Conservation (phyloP, 371 early-diverging fungal genomes). For the Mortierella sp. region DNA sequence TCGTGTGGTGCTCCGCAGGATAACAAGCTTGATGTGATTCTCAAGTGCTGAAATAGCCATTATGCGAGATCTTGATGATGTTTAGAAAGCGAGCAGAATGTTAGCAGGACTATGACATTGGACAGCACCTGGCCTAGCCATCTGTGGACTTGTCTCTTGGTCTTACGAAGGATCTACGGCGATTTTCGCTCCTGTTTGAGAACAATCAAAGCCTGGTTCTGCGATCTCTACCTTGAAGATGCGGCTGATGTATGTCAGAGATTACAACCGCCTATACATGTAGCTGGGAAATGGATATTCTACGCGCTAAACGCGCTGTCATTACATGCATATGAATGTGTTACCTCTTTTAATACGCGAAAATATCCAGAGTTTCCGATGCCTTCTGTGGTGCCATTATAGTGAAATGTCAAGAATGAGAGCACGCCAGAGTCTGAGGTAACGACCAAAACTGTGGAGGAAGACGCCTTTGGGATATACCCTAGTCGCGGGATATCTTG, state of each 20-base stretch:
- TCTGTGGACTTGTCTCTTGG: too few relatives aligned
- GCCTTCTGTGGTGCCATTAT: not conserved
- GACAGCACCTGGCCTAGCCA: too few relatives aligned
- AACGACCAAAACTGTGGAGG: conserved; percentile 18
- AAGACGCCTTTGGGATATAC: conserved; percentile 21
- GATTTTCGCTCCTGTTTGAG: conserved; percentile 22
- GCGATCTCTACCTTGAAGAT: conserved; percentile 39
- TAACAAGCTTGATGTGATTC: conserved; percentile 28
- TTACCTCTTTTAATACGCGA: conserved; percentile 35
- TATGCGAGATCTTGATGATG: conserved; percentile 12
- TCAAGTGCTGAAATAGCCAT: conserved; percentile 44
- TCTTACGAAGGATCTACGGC: conserved; percentile 44
- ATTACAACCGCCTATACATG: too few relatives aligned
- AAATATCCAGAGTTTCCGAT: conserved; percentile 10
- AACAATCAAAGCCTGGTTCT: conserved; percentile 26
- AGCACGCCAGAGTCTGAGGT: conserved; percentile 42
- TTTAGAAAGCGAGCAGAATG: not conserved
- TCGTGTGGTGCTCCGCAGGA: conserved; percentile 26
- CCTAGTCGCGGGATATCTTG: conserved; percentile 17
- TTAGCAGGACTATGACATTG: too few relatives aligned
- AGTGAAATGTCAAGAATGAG: conserved; percentile 43
- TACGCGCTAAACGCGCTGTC: not conserved
- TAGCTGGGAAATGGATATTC: not conserved
- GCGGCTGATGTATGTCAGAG: too few relatives aligned
- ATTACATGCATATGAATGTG: not conserved